phyloP scores from a whole-genome alignment of 2,329 filamentous ascomycete species.

The Pseudogymnoascus sp. region DNA sequence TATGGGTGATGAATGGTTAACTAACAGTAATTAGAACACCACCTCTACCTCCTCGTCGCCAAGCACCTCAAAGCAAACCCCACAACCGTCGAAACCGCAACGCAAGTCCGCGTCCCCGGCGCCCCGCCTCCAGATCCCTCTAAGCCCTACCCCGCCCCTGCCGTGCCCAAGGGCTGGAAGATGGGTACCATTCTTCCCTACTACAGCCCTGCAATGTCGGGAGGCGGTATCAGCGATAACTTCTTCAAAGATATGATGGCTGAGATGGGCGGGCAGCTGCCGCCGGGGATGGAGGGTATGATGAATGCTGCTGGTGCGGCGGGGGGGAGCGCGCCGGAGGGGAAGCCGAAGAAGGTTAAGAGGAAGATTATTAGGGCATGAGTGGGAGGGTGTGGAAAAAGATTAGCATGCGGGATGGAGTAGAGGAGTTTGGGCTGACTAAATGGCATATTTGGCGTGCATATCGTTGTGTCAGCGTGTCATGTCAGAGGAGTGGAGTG shows the following conservation, averaged over 20 bases:
- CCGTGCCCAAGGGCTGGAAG: slow-evolving; percentile 88
- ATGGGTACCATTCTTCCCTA: slow-evolving; percentile 76
- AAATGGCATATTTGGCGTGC: background rate
- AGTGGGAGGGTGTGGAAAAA: background rate
- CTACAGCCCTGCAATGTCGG: slow-evolving; percentile 81
- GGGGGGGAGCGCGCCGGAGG: slow-evolving; percentile 24
- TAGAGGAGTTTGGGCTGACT: background rate
- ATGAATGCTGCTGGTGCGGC: slow-evolving; percentile 35
- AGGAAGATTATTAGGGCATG: slow-evolving; percentile 32
- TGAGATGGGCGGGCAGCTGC: slow-evolving; percentile 58
- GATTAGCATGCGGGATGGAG: background rate
- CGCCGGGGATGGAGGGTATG: slow-evolving; percentile 43
- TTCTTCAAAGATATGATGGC: slow-evolving; percentile 95
- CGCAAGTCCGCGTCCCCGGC: slow-evolving; percentile 66
- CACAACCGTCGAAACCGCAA: slow-evolving; percentile 62
- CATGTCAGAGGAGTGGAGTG: background rate
- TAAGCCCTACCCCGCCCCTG: slow-evolving; percentile 62
- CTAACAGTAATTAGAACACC: slow-evolving; percentile 54
- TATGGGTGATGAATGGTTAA: no score
- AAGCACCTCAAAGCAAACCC: slow-evolving; percentile 70
- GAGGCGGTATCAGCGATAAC: slow-evolving; percentile 89
- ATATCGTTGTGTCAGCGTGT: background rate
- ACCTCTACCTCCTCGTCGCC: slow-evolving; percentile 76
- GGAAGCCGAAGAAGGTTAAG: slow-evolving; percentile 41
- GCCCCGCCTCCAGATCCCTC: slow-evolving; percentile 53